phyloP scores from a whole-genome alignment of 2,329 filamentous ascomycete genomes.

The Pseudogymnoascus sp. region DNA sequence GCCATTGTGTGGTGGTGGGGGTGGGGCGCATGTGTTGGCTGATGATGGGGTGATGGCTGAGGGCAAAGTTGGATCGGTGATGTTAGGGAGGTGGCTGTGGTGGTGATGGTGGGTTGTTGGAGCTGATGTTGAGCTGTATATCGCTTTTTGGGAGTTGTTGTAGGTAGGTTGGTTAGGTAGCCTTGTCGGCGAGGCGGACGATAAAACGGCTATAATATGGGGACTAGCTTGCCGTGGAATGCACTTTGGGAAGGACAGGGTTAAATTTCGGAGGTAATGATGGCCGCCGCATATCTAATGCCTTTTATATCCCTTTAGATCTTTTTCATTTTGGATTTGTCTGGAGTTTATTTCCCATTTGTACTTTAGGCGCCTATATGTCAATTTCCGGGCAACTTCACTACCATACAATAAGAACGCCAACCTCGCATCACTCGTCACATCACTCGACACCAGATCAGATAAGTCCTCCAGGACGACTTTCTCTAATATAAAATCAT shows the following conservation, averaged over 20 bases:
- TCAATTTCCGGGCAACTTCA: neutral
- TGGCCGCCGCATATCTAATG: neutral
- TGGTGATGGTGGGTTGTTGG: neutral
- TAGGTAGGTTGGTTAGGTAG: neutral
- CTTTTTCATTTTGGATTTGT: neutral
- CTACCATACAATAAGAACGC: neutral
- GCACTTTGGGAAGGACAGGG: neutral
- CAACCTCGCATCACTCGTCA: neutral
- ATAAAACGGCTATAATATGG: slow-evolving; percentile 1
- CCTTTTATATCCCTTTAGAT: neutral
- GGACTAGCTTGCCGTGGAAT: neutral
- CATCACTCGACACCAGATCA: neutral
- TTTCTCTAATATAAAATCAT: slow-evolving; percentile 1
- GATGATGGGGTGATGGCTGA: neutral
- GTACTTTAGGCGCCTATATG: neutral
- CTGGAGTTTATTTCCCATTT: neutral
- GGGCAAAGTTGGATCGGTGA: neutral
- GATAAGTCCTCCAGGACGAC: neutral
- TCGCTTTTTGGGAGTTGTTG: neutral
- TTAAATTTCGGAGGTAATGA: neutral
- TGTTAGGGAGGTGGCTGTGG: neutral
- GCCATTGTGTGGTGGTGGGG: slow-evolving; percentile 42
- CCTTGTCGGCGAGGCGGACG: slow-evolving; percentile 2
- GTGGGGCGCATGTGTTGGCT: neutral
- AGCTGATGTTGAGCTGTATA: neutral